Percentiles rank a stretch among this genome's conserved stretches.
Evolutionary conservation across 371 early-diverging fungal genomes (phyloP).

Genomic region (Rhizopus stolonifer): DNA sequence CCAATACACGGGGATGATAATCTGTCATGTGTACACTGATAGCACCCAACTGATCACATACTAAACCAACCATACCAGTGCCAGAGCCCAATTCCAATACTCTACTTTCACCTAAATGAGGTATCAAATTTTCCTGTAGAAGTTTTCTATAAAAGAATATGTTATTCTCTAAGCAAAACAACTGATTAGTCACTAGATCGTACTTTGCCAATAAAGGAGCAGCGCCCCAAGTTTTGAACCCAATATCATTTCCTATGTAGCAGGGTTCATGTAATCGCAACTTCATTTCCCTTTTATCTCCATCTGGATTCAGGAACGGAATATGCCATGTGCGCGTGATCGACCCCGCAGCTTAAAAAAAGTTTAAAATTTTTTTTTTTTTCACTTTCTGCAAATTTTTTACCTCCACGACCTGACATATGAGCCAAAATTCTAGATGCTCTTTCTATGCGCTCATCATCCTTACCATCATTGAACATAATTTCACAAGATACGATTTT

Average conservation of each 20-base stretch:
- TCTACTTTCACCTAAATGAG: slow-evolving; percentile 22
- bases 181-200: slow-evolving; percentile 3
- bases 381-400: too few relatives aligned
- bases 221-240: slow-evolving; percentile 55
- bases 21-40: slow-evolving; percentile 38
- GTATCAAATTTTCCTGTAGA: slow-evolving; percentile 40
- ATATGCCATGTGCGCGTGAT: slow-evolving; percentile 52
- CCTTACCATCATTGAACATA: slow-evolving; percentile 24
- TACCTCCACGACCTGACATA: slow-evolving; percentile 52
- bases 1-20: slow-evolving; percentile 47
- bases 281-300: slow-evolving; percentile 21
- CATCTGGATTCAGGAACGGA: slow-evolving; percentile 37
- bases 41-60: slow-evolving; percentile 44
- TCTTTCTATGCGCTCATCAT: slow-evolving; percentile 36
- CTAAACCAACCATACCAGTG: slow-evolving; percentile 46
- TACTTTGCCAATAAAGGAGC: slow-evolving; percentile 52
- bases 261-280: slow-evolving; percentile 46
- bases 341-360: slow-evolving; percentile 39
- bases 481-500: slow-evolving; percentile 33
- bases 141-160: slow-evolving; percentile 25
- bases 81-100: slow-evolving; percentile 44
- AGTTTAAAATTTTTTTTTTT: slow-evolving; percentile 4
- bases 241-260: slow-evolving; percentile 47
- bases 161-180: not conserved
- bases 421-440: slow-evolving; percentile 43